Conservation (phyloP, 2,329 filamentous ascomycete genomes). For the Penicillium digitatum region DNA sequence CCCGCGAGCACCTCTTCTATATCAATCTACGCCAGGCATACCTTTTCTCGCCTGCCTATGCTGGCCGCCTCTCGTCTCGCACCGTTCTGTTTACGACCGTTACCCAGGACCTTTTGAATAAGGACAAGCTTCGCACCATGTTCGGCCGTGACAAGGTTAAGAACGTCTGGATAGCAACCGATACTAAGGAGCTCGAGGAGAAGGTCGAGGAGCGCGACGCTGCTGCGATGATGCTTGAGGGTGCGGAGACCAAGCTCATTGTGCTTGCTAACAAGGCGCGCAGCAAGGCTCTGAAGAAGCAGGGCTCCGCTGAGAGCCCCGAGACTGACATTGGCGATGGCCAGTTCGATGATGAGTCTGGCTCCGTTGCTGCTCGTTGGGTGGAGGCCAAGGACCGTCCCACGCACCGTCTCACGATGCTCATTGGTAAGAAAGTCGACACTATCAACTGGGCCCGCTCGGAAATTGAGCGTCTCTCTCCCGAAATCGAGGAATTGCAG, state of each 20-base stretch:
- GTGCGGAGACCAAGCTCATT: constrained; percentile 80
- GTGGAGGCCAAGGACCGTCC: constrained; percentile 69
- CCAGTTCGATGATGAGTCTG: constrained; percentile 62
- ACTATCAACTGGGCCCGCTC: constrained; percentile 85
- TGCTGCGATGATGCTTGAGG: constrained; percentile 76
- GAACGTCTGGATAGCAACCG: constrained; percentile 77
- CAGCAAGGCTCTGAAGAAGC: constrained; percentile 63
- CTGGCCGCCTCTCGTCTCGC: constrained; percentile 79
- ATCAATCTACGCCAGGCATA: constrained; percentile 92
- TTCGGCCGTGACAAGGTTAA: constrained; percentile 76
- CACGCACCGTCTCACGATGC: constrained; percentile 65
- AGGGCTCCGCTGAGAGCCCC: constrained; percentile 38
- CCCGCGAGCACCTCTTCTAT: constrained; percentile 84
- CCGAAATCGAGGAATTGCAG: constrained; percentile 66
- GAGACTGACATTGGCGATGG: constrained; percentile 43
- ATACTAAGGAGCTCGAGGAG: constrained; percentile 72
- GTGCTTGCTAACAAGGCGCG: constrained; percentile 70
- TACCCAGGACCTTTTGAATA: constrained; percentile 70
- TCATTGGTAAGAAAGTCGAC: constrained; percentile 85
- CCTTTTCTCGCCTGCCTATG: constrained; percentile 76
- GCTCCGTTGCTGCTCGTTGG: constrained; percentile 69
- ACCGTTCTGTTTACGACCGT: constrained; percentile 88
- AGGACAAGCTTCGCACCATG: constrained; percentile 70
- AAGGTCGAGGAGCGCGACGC: constrained; percentile 77
- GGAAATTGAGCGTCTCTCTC: constrained; percentile 71